Evolutionary conservation across 2,329 filamentous ascomycete species (phyloP).

Genomic region (Colletotrichum tropicicola): DNA sequence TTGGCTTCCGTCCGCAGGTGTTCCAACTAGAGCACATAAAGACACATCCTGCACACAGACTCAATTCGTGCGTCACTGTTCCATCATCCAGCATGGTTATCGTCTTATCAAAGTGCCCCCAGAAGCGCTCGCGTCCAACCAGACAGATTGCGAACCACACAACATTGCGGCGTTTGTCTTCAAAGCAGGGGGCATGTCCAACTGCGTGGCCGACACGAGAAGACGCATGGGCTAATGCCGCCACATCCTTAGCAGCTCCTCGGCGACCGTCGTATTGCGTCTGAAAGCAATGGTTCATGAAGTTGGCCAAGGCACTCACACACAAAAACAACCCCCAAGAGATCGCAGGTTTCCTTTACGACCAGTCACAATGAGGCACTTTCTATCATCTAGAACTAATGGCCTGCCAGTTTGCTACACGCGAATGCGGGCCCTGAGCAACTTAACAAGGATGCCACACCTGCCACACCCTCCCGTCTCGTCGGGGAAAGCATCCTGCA

Average conservation of each 20-base stretch:
- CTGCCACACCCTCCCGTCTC: not conserved
- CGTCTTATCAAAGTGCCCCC: constrained; percentile 1
- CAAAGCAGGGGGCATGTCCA: not conserved
- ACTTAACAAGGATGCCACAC: constrained; percentile 1
- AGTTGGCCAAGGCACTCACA: not conserved
- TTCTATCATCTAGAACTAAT: constrained; percentile 3
- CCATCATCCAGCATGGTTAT: not conserved
- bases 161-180: not conserved
- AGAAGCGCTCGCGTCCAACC: not conserved
- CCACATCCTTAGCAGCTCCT: not conserved
- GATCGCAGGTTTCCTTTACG: constrained; percentile 10
- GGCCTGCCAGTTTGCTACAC: not conserved
- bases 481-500: constrained; percentile 9
- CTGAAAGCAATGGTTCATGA: not conserved
- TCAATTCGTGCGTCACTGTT: not conserved
- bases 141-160: not conserved
- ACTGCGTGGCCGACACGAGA: not conserved
- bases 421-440: not conserved
- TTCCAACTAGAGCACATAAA: not conserved
- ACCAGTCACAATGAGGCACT: constrained; percentile 21
- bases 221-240: not conserved
- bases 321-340: not conserved
- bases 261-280: not conserved
- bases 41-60: not conserved
- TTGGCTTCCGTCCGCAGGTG: not conserved